These are phyloP conservation scores for Podospora didyma DNA, from an alignment of 495 filamentous ascomycete genomes.

Conservation along the genomic window DNA sequence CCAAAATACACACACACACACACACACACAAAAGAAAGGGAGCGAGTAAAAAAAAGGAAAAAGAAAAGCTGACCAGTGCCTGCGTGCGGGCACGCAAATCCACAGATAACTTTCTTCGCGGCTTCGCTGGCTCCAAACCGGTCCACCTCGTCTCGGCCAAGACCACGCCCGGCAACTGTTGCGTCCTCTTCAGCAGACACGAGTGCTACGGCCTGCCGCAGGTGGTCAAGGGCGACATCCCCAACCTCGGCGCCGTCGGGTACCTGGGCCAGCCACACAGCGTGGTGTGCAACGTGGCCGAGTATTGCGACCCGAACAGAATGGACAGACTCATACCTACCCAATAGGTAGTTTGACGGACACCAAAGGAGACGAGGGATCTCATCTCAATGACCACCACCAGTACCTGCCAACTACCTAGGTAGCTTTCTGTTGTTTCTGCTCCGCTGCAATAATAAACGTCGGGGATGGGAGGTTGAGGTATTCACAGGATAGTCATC, in stretches of 20 bases:
- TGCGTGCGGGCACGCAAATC: neutral
- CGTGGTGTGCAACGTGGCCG: conserved; percentile 15
- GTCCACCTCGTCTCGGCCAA: conserved; percentile 10
- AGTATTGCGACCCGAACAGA: conserved; percentile 10
- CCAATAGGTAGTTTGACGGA: too few species aligned
- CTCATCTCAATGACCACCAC: too few species aligned
- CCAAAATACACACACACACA: too few species aligned
- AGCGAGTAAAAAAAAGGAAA: too few species aligned
- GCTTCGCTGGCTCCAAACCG: conserved; percentile 9
- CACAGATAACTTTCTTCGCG: conserved; percentile 13
- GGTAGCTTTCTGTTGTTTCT: too few species aligned
- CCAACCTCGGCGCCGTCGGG: conserved; percentile 3
- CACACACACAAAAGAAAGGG: too few species aligned
- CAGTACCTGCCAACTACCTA: too few species aligned
- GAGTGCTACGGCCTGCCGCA: conserved; percentile 17
- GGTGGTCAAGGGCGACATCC: conserved; percentile 13
- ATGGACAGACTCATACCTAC: too few species aligned
- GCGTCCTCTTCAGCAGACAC: conserved; percentile 15
- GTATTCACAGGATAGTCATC: too few species aligned
- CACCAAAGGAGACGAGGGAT: too few species aligned
- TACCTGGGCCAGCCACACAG: conserved; percentile 11
- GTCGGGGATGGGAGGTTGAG: too few species aligned
- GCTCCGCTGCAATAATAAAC: too few species aligned
- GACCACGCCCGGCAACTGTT: conserved; percentile 11
- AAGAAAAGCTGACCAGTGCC: neutral